These are phyloP conservation scores for Catharanthus roseus DNA, from an alignment of 257 asterid species.

Conservation along the genomic window DNA sequence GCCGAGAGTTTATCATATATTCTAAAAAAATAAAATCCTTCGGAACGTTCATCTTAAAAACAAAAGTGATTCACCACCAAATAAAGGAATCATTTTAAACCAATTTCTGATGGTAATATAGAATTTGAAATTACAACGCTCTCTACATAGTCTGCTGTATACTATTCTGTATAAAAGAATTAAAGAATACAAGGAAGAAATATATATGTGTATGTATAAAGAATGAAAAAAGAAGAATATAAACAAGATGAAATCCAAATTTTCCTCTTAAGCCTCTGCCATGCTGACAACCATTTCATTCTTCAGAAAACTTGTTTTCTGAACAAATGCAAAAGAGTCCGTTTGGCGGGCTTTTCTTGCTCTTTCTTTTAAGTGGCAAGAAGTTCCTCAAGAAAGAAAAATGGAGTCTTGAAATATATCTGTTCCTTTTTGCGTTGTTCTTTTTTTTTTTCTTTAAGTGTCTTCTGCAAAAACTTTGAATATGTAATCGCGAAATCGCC, in stretches of 20 bases:
- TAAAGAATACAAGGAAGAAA: conserved; percentile 5
- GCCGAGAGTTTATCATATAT: too few relatives aligned
- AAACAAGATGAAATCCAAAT: neutral
- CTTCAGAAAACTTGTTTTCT: neutral
- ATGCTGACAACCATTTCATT: neutral
- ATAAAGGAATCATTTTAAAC: neutral
- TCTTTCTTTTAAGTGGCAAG: too few relatives aligned
- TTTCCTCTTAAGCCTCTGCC: conserved; percentile 14
- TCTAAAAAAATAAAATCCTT: too few relatives aligned
- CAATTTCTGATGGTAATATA: conserved; percentile 15
- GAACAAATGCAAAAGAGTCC: too few relatives aligned
- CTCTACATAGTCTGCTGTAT: neutral
- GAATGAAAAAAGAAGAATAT: conserved; percentile 9
- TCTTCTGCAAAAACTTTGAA: conserved; percentile 86
- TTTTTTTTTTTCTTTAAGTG: conserved; percentile 24
- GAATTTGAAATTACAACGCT: neutral
- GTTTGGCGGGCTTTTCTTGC: neutral
- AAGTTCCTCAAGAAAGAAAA: neutral
- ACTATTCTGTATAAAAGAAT: neutral
- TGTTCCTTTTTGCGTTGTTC: too few relatives aligned
- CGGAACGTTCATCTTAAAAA: neutral
- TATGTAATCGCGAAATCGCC: conserved; percentile 85
- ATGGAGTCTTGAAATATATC: neutral
- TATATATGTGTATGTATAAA: conserved; percentile 2
- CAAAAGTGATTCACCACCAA: conserved; percentile 1